These are phyloP conservation scores for Taiozyma sp. DNA, from an alignment of 1,139 yeast species.

Conservation along the genomic window DNA sequence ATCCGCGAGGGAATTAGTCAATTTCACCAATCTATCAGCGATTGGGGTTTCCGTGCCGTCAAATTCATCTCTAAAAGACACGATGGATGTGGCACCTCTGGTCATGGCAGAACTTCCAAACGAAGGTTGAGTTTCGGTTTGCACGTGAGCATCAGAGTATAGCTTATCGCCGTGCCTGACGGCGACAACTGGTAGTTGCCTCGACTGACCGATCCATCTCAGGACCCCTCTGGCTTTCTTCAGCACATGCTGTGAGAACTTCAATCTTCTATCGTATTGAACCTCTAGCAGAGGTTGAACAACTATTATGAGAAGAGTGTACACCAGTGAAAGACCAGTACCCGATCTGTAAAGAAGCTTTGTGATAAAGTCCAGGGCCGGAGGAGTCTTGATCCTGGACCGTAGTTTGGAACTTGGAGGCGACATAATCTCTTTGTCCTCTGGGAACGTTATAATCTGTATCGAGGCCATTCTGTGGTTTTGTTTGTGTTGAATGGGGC, in stretches of 20 bases:
- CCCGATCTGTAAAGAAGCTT: slow-evolving; percentile 27
- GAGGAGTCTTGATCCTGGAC: slow-evolving; percentile 10
- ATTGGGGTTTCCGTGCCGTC: slow-evolving; percentile 2
- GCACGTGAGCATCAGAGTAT: slow-evolving; percentile 35
- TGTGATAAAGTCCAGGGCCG: slow-evolving; percentile 20
- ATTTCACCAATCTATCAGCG: slow-evolving; percentile 12
- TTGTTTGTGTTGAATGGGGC: background rate
- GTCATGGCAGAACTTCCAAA: background rate
- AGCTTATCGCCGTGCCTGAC: slow-evolving; percentile 35
- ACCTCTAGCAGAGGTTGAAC: slow-evolving; percentile 28
- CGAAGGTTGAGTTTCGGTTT: slow-evolving; percentile 22
- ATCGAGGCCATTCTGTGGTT: background rate
- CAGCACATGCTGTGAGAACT: slow-evolving; percentile 19
- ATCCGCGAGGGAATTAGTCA: slow-evolving; percentile 18
- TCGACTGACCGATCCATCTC: slow-evolving; percentile 16
- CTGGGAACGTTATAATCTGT: slow-evolving; percentile 17
- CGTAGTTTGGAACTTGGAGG: slow-evolving; percentile 4
- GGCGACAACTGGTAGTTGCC: slow-evolving; percentile 30
- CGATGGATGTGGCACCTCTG: slow-evolving; percentile 2
- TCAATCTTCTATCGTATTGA: slow-evolving; percentile 27
- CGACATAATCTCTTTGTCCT: slow-evolving; percentile 4
- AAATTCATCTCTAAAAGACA: slow-evolving; percentile 7
- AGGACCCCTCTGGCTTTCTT: slow-evolving; percentile 22
- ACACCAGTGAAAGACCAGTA: slow-evolving; percentile 22
- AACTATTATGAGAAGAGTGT: slow-evolving; percentile 19